phyloP scores from a whole-genome alignment of 2,329 filamentous ascomycete genomes.

The Cladosporium colombiae region DNA sequence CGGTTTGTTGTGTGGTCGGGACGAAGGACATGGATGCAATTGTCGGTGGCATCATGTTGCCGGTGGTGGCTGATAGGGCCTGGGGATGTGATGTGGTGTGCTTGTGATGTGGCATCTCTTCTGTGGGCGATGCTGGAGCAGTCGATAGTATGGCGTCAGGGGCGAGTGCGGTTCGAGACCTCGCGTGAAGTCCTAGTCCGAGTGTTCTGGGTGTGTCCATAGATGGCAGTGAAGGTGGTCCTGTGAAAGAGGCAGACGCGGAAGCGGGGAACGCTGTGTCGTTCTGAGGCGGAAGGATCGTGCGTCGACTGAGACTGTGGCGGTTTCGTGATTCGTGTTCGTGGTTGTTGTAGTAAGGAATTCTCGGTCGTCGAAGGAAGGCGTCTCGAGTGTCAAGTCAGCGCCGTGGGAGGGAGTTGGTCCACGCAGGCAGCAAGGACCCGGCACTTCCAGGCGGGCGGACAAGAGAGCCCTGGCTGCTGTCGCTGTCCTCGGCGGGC shows the following conservation, averaged over 20 bases:
- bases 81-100: slow-evolving; percentile 21
- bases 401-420: neutral
- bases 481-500: neutral
- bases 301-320: neutral
- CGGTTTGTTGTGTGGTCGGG: slow-evolving; percentile 64
- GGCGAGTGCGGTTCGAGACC: slow-evolving; percentile 9
- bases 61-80: slow-evolving; percentile 20
- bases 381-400: neutral
- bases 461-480: neutral
- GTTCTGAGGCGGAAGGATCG: neutral
- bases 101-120: slow-evolving; percentile 24
- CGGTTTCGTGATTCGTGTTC: neutral
- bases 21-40: slow-evolving; percentile 63
- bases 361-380: neutral
- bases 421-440: neutral
- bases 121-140: slow-evolving; percentile 36
- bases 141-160: slow-evolving; percentile 34
- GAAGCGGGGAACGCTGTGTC: neutral
- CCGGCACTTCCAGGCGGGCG: neutral
- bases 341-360: neutral
- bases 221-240: neutral
- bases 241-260: neutral
- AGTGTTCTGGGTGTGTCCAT: slow-evolving; percentile 12
- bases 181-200: slow-evolving; percentile 23
- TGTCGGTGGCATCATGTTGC: slow-evolving; percentile 38